Base-by-base conservation (phyloP, 768 basidiomycete genomes). In the Lactarius quietus region DNA sequence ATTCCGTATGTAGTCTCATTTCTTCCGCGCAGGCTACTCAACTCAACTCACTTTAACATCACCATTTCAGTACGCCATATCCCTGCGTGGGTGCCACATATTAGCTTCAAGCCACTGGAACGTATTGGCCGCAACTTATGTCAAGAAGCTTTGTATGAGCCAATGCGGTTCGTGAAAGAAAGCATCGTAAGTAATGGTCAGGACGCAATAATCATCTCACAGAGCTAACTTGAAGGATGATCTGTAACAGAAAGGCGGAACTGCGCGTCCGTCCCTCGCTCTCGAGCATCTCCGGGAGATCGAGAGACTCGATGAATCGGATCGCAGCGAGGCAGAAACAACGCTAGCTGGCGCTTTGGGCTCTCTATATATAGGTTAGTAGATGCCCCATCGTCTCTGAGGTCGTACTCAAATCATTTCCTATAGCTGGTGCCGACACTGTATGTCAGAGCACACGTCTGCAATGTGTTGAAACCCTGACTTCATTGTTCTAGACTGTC, bases 71-170 rank as follows among this genome's bases (percentile, higher is more conserved):
- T 67, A 45, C 33, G 39, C 15, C 45, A 52, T 18, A 28, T 60
- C 18, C 66, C 66, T 31, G 38, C 58, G 12, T 64, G 66, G 66
- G 17, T 67, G 7, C 35, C 59, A 18, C 52, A 48, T 45, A 43
- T 51, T 20, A 60, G 59, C 15, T 60, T 51, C 48, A 60, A 60
- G 35, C 59, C 59, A n/a, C 59, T 60, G 36, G 59, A 48, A 17
- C 35, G 23, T 12, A 10, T 52, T 36, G 59, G 48, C 28, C 48
- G 33, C 26, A 31, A 35, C 31, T 14, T 38, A 15, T 9, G 38
- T 12, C 38, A 38, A 38, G 38, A 38, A 38, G 38, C 12, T 38
- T 38, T 38, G 38, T 38, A 60, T 60, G 48, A n/a, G 5, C 59
- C 59, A 4, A 60, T 60, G 15, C 15, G 35, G 17, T 60, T 60